Evolutionary conservation across 768 basidiomycete genomes (phyloP).

Genomic region (Psilocybe sp.): DNA sequence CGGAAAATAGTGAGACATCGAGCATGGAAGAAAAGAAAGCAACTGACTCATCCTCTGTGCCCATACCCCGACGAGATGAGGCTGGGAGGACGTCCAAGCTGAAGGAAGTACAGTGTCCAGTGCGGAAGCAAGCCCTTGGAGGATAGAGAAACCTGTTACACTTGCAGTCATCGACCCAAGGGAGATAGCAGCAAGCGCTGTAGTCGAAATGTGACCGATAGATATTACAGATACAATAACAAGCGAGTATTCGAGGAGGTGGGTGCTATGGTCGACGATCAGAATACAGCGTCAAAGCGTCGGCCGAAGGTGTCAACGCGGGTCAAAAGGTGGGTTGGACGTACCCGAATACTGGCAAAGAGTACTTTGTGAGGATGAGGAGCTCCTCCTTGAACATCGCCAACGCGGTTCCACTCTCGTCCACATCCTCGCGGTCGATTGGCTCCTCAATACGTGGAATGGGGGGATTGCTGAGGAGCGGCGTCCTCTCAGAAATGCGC

Average conservation of each 20-base stretch:
- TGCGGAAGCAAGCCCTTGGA: conserved; percentile 79
- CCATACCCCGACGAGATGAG: conserved; percentile 87
- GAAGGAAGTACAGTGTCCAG: conserved; percentile 93
- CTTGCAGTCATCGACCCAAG: conserved; percentile 73
- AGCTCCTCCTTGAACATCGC: conserved; percentile 57
- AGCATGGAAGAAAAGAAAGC: conserved; percentile 1
- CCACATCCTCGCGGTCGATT: conserved; percentile 30
- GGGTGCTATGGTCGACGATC: conserved; percentile 47
- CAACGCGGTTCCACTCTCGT: conserved; percentile 26
- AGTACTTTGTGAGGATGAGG: conserved; percentile 55
- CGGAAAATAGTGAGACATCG: conserved; percentile 1
- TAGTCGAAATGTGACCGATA: conserved; percentile 89
- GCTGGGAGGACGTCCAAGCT: conserved; percentile 89
- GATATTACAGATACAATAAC: conserved; percentile 81
- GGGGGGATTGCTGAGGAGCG: conserved; percentile 48
- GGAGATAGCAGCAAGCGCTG: conserved; percentile 81
- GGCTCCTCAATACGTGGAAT: conserved; percentile 58
- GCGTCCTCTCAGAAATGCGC: conserved; percentile 47
- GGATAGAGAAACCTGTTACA: conserved; percentile 73
- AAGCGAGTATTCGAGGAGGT: conserved; percentile 83
- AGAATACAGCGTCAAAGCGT: neutral
- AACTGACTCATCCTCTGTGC: conserved; percentile 79
- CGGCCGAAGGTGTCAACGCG: conserved; percentile 2
- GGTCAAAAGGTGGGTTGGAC: conserved; percentile 18
- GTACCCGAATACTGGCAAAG: conserved; percentile 71